Evolutionary conservation across 345 rosid genomes (phyloP), one percentile per base, ranked within the genome.

Genomic region (Combretum micranthum): DNA sequence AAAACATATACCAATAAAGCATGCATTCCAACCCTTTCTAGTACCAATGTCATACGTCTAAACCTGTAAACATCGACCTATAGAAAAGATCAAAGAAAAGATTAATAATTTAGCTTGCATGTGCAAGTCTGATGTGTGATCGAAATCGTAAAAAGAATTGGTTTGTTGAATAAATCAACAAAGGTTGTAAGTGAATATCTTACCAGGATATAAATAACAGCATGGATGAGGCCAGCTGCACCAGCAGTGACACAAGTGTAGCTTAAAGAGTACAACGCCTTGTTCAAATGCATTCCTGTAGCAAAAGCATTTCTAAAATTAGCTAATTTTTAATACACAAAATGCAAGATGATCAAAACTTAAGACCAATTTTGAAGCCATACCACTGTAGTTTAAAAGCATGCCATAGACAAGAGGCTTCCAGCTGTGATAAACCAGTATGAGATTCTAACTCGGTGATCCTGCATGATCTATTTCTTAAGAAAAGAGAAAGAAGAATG

Each of bases 231-330:
- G 69, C 97, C 97, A 42, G 84, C 79, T 52, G 79, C 82, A 8
- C 88, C 84, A 32, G 83, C 68, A 47, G 88, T 80, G 46, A 84
- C 77, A 62, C 86, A 79, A 66, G 74, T 77, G 72, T 81, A 90
- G 79, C 84, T 87, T 53, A 83, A 61, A 39, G 95, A 56, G 72
- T 90, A 80, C 20, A 83, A 79, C 64, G 88, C 83, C 69, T 86
- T 81, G 69, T 84, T 87, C 70, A 78, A 43, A 42, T 66, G 85
- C 86, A 90, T 80, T 54, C 97, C 95, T 84, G 45, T 52, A 66
- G 47, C 48, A 50, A 60, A 21, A 51, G 64, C 75, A 42, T n/a
- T 13, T 39, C 13, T 17, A 16, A 52, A 3, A n/a, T n/a, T n/a
- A n/a, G n/a, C n/a, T n/a, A n/a, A n/a, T n/a, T n/a, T n/a, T n/a